Base-by-base conservation (phyloP, 768 basidiomycete species). In the Gautieria morchelliformis region DNA sequence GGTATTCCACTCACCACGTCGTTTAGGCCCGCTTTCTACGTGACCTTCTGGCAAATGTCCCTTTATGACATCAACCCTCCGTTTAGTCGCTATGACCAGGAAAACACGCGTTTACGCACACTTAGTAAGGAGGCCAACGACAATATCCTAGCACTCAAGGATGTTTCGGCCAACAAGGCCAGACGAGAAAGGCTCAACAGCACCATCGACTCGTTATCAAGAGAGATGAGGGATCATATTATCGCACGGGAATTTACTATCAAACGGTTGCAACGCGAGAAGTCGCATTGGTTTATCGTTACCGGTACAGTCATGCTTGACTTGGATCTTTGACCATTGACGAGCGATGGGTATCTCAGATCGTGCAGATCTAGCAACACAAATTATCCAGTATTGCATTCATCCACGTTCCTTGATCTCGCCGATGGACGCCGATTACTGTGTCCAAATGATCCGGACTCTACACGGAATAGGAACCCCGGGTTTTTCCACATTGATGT, bases 11-110 rank as follows among this genome's bases (percentile, higher is more conserved):
- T 49, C 53, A 40, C 41, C 27, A n/a, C 22, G 12, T 55, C 45
- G 52, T 27, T 27, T 62, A 96, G 95, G 3, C 85, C 93, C 30
- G 88, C 84, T 2, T 98, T 99, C 72, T 97, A 93, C 65, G 71
- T 90, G 47, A 93, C 94, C 3, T 99, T 97, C 72, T 99, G 96
- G 96, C 94, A 97, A 68, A 71, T 98, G 52, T 87, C 91, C 0
- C 87, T 88, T 35, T 90, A 93, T 64, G 96, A 99, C 69, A 77
- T 98, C 35, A 72, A 81, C 0, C 87, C 89, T 12, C 93, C 94
- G 0, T 75, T 78, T 17, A 66, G 80, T 6, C 81, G 81, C 59
- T 99, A 98, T 60, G 84, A 89, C 46, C 85, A 89, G 64, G 88
- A 93, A 64, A 79, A 81, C 32, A 75, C 79, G 24, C 73, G 75